These are phyloP conservation scores for Leishmania amazonensis DNA, from an alignment of 208 protist species.

Conservation along the genomic window DNA sequence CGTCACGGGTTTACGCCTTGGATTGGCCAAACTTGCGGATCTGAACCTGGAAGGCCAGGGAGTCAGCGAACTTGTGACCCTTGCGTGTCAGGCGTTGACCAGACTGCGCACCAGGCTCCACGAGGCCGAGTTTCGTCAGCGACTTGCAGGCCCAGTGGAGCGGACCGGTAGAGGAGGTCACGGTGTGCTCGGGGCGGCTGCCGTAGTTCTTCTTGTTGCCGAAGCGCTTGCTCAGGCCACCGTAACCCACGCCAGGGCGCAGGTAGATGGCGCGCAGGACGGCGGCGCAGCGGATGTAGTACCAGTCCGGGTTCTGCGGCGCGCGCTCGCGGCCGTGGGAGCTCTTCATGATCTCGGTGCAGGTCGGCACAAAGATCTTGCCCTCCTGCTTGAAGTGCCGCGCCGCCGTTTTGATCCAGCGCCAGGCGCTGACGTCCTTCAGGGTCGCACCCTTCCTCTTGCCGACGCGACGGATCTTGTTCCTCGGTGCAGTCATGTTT, in stretches of 20 bases:
- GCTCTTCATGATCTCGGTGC: constrained; percentile 97
- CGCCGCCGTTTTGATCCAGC: constrained; percentile 96
- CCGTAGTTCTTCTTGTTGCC: constrained; percentile 91
- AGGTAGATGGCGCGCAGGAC: constrained; percentile 98
- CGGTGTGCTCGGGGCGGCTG: constrained; percentile 90
- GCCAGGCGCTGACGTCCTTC: constrained; percentile 94
- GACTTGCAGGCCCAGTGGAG: constrained; percentile 96
- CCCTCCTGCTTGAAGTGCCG: constrained; percentile 96
- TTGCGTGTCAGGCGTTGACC: constrained; percentile 93
- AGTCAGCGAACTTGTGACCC: constrained; percentile 95
- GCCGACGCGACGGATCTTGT: constrained; percentile 90
- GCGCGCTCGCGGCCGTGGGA: constrained; percentile 95
- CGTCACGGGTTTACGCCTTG: constrained; percentile 17
- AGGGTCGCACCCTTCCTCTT: constrained; percentile 92
- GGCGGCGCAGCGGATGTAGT: constrained; percentile 97
- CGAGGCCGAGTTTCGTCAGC: constrained; percentile 92
- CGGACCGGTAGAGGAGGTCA: constrained; percentile 79
- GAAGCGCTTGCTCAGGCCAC: constrained; percentile 93
- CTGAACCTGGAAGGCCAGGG: constrained; percentile 79
- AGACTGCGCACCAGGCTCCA: constrained; percentile 80
- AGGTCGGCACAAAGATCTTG: constrained; percentile 95
- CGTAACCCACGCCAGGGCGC: constrained; percentile 94
- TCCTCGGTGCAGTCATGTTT: constrained; percentile 48
- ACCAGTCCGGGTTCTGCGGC: constrained; percentile 98
- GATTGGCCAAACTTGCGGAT: constrained; percentile 21